phyloP scores from a whole-genome alignment of 208 protist genomes.

The Crithidia mellificae region DNA sequence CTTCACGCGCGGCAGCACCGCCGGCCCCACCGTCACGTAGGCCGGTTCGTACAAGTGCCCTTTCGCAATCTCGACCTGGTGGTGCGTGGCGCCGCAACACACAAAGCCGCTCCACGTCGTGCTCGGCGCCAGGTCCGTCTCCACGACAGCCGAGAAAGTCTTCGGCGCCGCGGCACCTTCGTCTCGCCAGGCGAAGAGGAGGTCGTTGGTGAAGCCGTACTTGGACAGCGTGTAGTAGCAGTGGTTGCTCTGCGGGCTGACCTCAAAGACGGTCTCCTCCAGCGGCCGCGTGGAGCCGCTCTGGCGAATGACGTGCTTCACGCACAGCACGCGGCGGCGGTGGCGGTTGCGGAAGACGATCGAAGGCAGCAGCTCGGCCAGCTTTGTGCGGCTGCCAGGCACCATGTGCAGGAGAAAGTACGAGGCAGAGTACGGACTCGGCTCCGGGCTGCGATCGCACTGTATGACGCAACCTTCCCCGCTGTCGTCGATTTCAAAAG shows the following conservation, averaged over 20 bases:
- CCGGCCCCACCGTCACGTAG: constrained; percentile 44
- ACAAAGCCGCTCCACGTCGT: constrained; percentile 50
- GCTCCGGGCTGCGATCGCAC: constrained; percentile 21
- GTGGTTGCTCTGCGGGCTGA: constrained; percentile 21
- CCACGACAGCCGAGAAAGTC: constrained; percentile 26
- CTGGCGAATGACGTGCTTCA: constrained; percentile 32
- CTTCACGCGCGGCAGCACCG: constrained; percentile 39
- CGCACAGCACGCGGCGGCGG: constrained; percentile 21
- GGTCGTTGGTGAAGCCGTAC: constrained; percentile 46
- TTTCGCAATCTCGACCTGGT: constrained; percentile 35
- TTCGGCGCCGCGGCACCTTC: background rate
- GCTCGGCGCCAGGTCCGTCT: constrained; percentile 38
- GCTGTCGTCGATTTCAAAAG: constrained; percentile 34
- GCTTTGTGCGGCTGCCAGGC: constrained; percentile 2
- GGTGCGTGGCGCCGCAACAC: constrained; percentile 24
- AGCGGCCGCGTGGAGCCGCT: constrained; percentile 9
- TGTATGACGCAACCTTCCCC: constrained; percentile 31
- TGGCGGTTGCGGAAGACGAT: constrained; percentile 33
- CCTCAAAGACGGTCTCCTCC: constrained; percentile 26
- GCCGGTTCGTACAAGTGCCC: constrained; percentile 46
- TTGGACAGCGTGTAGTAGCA: constrained; percentile 29
- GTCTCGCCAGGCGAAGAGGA: constrained; percentile 41
- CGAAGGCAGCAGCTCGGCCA: constrained; percentile 31
- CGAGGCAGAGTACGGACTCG: constrained; percentile 14
- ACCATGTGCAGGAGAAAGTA: constrained; percentile 29